Conservation (phyloP, 345 rosid species). For the Excoecaria agallocha region DNA sequence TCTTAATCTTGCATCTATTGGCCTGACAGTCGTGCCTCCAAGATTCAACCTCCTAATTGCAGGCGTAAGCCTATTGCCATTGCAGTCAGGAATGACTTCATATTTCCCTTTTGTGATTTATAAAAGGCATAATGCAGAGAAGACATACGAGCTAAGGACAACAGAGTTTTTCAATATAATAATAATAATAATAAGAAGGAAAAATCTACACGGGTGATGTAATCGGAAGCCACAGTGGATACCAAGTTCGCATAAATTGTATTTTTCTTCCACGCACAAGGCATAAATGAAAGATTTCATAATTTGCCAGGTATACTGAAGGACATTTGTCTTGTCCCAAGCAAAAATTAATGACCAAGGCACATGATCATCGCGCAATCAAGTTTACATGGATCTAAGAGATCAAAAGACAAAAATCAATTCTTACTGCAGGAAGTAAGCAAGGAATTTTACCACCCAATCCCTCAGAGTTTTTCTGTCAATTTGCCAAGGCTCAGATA, state of each 20-base stretch:
- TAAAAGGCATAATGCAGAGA: too few species aligned
- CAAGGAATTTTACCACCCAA: conserved; percentile 65
- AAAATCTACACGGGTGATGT: background rate
- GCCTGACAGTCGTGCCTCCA: background rate
- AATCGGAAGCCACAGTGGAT: background rate
- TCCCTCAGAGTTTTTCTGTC: conserved; percentile 59
- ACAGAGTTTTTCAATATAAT: background rate
- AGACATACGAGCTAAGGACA: background rate
- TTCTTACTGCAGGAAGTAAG: background rate
- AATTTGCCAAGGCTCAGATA: conserved; percentile 47
- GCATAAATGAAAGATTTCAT: background rate
- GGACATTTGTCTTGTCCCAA: background rate
- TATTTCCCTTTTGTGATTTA: background rate
- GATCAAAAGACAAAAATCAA: conserved; percentile 1
- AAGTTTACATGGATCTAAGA: background rate
- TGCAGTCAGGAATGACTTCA: background rate
- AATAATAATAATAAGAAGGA: too few species aligned
- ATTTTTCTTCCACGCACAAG: too few species aligned
- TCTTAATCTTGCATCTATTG: background rate
- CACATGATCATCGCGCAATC: background rate
- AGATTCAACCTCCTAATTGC: conserved; percentile 2
- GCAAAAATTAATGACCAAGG: background rate
- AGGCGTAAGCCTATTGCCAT: background rate
- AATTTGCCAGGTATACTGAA: background rate
- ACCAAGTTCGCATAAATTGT: too few species aligned